Evolutionary conservation across 805 yeast genomes (phyloP).

Genomic region (Kodamaea leandrae): DNA sequence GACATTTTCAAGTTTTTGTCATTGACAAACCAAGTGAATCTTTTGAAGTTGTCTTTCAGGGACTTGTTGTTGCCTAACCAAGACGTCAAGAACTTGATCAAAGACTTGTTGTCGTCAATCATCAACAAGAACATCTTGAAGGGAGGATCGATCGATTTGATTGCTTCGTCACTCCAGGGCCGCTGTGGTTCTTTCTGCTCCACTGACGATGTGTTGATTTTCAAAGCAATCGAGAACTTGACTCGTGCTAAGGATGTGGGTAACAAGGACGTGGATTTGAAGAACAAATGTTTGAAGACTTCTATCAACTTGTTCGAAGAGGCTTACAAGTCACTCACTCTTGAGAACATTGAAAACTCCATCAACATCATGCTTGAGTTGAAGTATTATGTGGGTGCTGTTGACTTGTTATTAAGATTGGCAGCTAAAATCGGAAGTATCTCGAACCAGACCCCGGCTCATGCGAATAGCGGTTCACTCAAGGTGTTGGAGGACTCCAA

Average conservation of each 20-base stretch:
- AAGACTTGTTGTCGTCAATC: constrained; percentile 83
- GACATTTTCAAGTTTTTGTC: constrained; percentile 71
- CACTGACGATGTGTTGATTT: constrained; percentile 86
- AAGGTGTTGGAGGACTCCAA: constrained; percentile 66
- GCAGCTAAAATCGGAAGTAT: constrained; percentile 58
- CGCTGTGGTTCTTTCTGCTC: constrained; percentile 95
- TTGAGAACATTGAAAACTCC: constrained; percentile 80
- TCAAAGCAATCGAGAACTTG: constrained; percentile 89
- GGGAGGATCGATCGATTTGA: constrained; percentile 91
- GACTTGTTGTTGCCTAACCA: constrained; percentile 74
- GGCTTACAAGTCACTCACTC: constrained; percentile 72
- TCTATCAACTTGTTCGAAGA: constrained; percentile 76
- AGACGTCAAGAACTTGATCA: constrained; percentile 61
- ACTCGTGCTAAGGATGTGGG: constrained; percentile 81
- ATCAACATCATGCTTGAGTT: constrained; percentile 73
- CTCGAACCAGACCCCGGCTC: constrained; percentile 11
- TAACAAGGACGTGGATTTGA: constrained; percentile 64
- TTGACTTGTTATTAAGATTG: constrained; percentile 74
- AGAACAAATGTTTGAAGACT: constrained; percentile 61
- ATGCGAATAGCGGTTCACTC: constrained; percentile 41
- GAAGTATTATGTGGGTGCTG: constrained; percentile 80
- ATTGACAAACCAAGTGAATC: constrained; percentile 61
- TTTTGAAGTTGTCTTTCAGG: constrained; percentile 65
- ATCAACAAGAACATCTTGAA: constrained; percentile 83
- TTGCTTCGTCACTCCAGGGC: constrained; percentile 84